Evolutionary conservation across 108 stramenopile species (phyloP).

Genomic region (Nitzschia sp.): DNA sequence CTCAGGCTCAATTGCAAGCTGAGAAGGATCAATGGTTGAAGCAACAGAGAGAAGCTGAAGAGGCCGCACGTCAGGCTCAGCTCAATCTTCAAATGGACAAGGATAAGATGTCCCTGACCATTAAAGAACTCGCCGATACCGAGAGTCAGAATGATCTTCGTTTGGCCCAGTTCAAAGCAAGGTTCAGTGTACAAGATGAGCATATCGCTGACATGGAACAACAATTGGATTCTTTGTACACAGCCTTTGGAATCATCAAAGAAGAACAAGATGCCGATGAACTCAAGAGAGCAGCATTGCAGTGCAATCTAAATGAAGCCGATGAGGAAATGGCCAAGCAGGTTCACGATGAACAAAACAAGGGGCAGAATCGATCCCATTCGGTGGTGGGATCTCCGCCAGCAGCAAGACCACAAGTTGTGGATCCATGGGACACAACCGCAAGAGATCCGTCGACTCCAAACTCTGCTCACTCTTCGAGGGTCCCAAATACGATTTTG

Average conservation of each 20-base stretch:
- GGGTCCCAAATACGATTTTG: slow-evolving; percentile 7
- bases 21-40: slow-evolving; percentile 22
- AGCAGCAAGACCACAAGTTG: neutral
- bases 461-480: neutral
- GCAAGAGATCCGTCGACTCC: neutral
- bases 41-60: slow-evolving; percentile 13
- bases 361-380: neutral
- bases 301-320: slow-evolving; percentile 36
- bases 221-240: slow-evolving; percentile 66
- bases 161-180: slow-evolving; percentile 52
- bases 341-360: slow-evolving; percentile 20
- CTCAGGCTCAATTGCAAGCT: slow-evolving; percentile 11
- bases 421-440: neutral
- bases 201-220: slow-evolving; percentile 70
- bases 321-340: slow-evolving; percentile 47
- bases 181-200: slow-evolving; percentile 60
- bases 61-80: slow-evolving; percentile 1
- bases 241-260: slow-evolving; percentile 62
- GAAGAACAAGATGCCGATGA: slow-evolving; percentile 43
- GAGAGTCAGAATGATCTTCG: slow-evolving; percentile 52
- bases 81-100: slow-evolving; percentile 38
- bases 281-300: slow-evolving; percentile 4
- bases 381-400: neutral
- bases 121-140: slow-evolving; percentile 32
- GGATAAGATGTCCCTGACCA: slow-evolving; percentile 35